These are phyloP conservation scores for Puccinia coronata DNA, from an alignment of 1,284 basidiomycete species.

Conservation along the genomic window DNA sequence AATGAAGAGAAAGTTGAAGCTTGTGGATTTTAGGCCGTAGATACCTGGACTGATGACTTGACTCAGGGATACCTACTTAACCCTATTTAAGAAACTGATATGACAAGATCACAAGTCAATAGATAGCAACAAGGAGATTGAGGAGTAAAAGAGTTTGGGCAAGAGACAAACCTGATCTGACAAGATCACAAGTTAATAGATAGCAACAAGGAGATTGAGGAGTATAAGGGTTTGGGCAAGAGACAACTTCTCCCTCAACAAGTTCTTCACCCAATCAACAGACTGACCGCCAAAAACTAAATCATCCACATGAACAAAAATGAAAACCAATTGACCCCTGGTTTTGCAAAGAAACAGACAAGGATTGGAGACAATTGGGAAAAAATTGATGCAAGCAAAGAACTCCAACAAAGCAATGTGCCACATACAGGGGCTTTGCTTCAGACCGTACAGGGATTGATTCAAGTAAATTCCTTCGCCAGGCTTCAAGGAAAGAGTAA, in stretches of 20 bases:
- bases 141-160: too few species aligned
- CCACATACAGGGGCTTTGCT: slow-evolving; percentile 22
- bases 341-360: background rate
- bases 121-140: too few species aligned
- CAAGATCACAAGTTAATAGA: too few species aligned
- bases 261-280: background rate
- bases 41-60: too few species aligned
- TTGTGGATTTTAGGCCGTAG: too few species aligned
- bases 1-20: too few species aligned
- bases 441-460: slow-evolving; percentile 32
- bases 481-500: background rate
- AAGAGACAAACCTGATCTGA: too few species aligned
- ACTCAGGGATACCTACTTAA: too few species aligned
- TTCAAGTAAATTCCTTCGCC: slow-evolving; percentile 19
- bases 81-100: too few species aligned
- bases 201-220: background rate
- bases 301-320: slow-evolving; percentile 12
- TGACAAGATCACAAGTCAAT: too few species aligned
- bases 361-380: background rate
- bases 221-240: too few species aligned
- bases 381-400: too few species aligned
- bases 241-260: background rate
- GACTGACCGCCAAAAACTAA: background rate
- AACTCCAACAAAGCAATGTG: background rate
- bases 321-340: background rate